Base-by-base conservation (phyloP, 2,329 filamentous ascomycete genomes). In the Aspergillus ustus region DNA sequence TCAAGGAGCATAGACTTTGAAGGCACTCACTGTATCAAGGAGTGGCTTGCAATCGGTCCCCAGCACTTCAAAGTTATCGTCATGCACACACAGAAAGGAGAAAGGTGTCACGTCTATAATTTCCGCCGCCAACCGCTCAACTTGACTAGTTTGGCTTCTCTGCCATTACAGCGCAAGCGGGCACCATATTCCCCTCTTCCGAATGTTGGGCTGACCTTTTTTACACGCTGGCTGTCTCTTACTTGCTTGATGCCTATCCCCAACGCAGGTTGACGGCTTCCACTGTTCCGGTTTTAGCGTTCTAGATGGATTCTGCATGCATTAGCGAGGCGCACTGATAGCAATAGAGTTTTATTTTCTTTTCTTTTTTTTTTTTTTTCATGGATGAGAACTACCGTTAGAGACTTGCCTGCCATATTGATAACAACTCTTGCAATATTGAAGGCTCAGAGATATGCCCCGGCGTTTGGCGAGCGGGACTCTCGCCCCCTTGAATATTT, bases 251-350 rank as follows among this genome's bases (percentile, higher is more conserved):
- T 13, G 34, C 11, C 11, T 15, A 40, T 15, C 4, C 34, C 34
- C 34, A 40, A 15, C 34, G 11, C 34, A 40, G 15, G 34, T 40
- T 48, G 20, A 28, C 45, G 19, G 20, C 20, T 20, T 13, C 11
- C 5, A 8, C 13, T 28, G 13, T 48, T 28, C 17, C 44, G 11
- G 17, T 31, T 22, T n/a, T 22, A 48, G 48, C 48, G 48, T 51
- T 58, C 19, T 34, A 29, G n/a, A 22, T 7, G 43, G 15, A 29
- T 28, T 48, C 45, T 60, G 40, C 31, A 60, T 56, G 52, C 56
- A 62, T 60, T 60, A 62, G 60, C 60, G 51, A 51, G 60, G 60
- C 56, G 60, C 45, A 51, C 20, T 13, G 57, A 49, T 25, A 56
- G 17, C 3, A 49, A 37, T 50, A 40, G 19, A 22, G 50, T 19